Base-by-base conservation (phyloP, 805 yeast species). In the Yarrowia keelungensis region DNA sequence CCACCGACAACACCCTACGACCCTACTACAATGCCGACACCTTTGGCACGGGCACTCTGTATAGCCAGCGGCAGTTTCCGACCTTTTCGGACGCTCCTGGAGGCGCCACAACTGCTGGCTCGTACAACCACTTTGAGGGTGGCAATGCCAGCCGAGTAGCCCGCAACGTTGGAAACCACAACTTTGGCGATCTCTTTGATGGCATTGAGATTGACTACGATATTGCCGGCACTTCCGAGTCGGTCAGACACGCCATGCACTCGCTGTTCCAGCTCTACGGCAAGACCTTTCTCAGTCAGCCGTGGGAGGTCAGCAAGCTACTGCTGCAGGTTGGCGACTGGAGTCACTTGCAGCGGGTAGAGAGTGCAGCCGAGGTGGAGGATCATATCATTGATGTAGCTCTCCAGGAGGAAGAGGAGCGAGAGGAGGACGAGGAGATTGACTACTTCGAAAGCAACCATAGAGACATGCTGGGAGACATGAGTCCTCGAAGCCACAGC, bases 291-390 rank as follows among this genome's bases (percentile, higher is more conserved):
- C 75, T 90, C 9, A 85, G 91, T 19, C 98, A 95, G 78, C 98
- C 99, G 1, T 88, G 93, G 77, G 98, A 94, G 73, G 89, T 91
- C 16, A 86, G 90, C 5, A 83, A 94, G 68, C 82, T 91, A 72
- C 81, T 93, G 36, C 79, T 92, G 69, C 98, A 95, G 77, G 89
- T 91, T 14, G 97, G 97, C 3, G 85, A 84, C 41, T 77, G 77
- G 76, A 36, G 42, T 5, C 39, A 38, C 9, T 32, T 62, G 46
- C 38, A 53, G 50, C 26, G 64, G 22, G 46, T 53, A 32, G 39
- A 65, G 42, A 12, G 38, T 35, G 51, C 67, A 54, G 36, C 54
- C 8, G 71, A 53, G 54, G 70, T 51, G 32, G 69, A 59, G 10
- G 65, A 64, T 41, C 65, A 66, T 47, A 70, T 66, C 69, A 71